Evolutionary conservation across 1,284 basidiomycete genomes (phyloP).

Genomic region (Sanghuangporus baumii): DNA sequence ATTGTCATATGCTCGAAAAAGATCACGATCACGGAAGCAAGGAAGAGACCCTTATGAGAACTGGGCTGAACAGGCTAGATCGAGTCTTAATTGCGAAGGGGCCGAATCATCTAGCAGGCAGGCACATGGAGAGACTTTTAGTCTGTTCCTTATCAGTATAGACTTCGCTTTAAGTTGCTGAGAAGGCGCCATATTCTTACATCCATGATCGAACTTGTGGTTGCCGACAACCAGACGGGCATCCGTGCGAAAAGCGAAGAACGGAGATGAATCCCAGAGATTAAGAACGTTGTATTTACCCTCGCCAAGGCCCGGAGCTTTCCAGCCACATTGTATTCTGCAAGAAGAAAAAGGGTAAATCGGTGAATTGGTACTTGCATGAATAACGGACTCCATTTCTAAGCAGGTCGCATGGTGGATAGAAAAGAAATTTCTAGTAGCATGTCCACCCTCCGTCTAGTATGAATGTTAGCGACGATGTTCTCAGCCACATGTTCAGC

Average conservation of each 20-base stretch:
- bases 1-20: constrained; percentile 15
- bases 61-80: constrained; percentile 12
- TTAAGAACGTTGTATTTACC: neutral
- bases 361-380: neutral
- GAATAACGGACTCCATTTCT: neutral
- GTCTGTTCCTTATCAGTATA: constrained; percentile 12
- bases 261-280: neutral
- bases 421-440: neutral
- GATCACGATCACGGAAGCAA: neutral
- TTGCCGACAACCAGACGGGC: neutral
- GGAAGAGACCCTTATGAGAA: constrained; percentile 2
- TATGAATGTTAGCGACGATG: neutral
- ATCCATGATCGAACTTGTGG: neutral
- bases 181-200: constrained; percentile 6
- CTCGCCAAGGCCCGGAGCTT: neutral
- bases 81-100: constrained; percentile 8
- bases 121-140: constrained; percentile 3
- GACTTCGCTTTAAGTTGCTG: constrained; percentile 15
- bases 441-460: neutral
- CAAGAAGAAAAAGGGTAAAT: neutral
- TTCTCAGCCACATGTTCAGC: neutral
- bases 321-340: neutral
- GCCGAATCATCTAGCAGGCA: constrained; percentile 3
- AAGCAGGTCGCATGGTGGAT: neutral
- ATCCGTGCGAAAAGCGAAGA: constrained; percentile 3